Conservation (phyloP, 139 green algal species). For the Trebouxia sp. region DNA sequence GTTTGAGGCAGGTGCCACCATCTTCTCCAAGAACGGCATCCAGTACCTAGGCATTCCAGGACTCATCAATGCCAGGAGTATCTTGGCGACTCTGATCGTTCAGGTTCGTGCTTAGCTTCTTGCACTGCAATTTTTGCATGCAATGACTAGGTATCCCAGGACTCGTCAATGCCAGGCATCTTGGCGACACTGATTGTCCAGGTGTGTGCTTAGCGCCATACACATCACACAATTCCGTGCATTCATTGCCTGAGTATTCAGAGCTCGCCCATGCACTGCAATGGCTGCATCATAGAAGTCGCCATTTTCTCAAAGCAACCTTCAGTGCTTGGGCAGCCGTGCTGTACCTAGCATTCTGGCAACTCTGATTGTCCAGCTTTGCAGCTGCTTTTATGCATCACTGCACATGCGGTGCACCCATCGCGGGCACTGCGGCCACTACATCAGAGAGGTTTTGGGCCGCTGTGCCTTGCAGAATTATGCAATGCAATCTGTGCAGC, state of each 20-base stretch:
- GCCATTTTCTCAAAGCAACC: no score
- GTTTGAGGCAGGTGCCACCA: conserved; percentile 71
- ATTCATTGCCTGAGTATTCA: neutral
- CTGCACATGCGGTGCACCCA: no score
- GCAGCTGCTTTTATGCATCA: no score
- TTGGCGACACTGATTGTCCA: conserved; percentile 69
- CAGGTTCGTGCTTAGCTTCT: conserved; percentile 36
- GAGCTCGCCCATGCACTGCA: neutral
- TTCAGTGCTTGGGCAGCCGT: no score
- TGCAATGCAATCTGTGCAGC: no score
- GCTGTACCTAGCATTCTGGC: no score
- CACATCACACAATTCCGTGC: neutral
- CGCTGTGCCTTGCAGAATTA: no score
- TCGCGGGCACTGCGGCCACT: no score
- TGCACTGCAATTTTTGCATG: conserved; percentile 33
- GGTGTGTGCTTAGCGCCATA: conserved; percentile 15
- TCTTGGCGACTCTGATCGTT: conserved; percentile 71
- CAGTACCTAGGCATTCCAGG: conserved; percentile 75
- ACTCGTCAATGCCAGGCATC: conserved; percentile 83
- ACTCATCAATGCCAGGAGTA: conserved; percentile 81
- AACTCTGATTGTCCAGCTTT: no score
- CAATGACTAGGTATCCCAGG: conserved; percentile 75
- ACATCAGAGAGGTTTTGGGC: no score
- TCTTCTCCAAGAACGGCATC: conserved; percentile 55
- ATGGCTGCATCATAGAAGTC: neutral